Percentiles rank a stretch among this genome's conserved stretches.
These are phyloP conservation scores for Blastomyces silverae DNA, from an alignment of 2,329 filamentous ascomycete species.

Conservation along the genomic window DNA sequence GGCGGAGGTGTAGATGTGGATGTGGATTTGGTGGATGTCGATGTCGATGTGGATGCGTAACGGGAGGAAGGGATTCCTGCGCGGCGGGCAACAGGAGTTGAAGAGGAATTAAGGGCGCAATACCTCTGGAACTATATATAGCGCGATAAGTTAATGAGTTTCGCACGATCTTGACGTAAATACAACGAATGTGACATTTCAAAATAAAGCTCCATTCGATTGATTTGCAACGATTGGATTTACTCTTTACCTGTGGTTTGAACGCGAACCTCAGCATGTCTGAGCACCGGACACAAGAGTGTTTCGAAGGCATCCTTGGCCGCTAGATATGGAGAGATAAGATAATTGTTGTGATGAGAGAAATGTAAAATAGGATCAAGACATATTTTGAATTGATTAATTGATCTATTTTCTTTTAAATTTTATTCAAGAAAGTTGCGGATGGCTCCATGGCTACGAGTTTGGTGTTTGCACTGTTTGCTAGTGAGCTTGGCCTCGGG, in stretches of 20 bases:
- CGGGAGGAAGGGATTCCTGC: background rate
- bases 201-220: background rate
- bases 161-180: background rate
- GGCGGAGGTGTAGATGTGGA: conserved; percentile 12
- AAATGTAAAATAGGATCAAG: too few relatives aligned
- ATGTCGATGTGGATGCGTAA: conserved; percentile 12
- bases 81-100: background rate
- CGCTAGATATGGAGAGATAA: background rate
- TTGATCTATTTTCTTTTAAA: too few relatives aligned
- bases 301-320: background rate
- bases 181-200: background rate
- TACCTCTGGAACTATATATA: background rate
- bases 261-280: background rate
- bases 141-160: background rate
- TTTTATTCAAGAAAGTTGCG: too few relatives aligned
- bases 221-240: background rate
- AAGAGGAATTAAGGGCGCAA: background rate
- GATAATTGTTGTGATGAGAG: background rate
- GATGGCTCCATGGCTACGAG: too few relatives aligned
- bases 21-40: conserved; percentile 7
- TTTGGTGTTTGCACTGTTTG: too few relatives aligned
- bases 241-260: conserved; percentile 10
- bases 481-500: too few relatives aligned
- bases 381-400: too few relatives aligned
- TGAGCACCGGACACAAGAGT: background rate